Evolutionary conservation across 805 yeast genomes (phyloP).

Genomic region (Schizosaccharomyces octosporus): DNA sequence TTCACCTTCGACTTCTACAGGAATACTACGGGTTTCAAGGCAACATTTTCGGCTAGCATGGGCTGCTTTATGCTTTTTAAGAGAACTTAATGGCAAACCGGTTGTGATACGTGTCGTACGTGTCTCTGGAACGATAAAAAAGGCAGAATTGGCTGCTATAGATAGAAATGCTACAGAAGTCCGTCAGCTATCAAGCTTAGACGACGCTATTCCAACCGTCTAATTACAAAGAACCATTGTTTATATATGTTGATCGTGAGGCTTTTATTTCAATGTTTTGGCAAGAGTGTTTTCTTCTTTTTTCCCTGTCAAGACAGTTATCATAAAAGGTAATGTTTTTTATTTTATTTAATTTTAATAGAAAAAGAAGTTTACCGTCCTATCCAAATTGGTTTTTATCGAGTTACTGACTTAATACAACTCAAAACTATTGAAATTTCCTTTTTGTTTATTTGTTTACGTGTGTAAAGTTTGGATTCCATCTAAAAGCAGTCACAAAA

Average conservation of each 20-base stretch:
- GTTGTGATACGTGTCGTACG: slow-evolving; percentile 38
- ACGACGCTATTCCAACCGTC: background rate
- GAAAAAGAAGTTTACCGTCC: no score
- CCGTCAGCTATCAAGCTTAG: background rate
- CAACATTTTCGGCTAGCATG: slow-evolving; percentile 36
- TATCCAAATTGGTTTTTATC: no score
- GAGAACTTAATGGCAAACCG: slow-evolving; percentile 22
- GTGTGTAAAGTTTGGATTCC: no score
- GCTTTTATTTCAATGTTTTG: no score
- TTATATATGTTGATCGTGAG: background rate
- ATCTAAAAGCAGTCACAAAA: no score
- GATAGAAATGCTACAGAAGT: background rate
- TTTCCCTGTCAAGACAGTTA: no score
- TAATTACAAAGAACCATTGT: background rate
- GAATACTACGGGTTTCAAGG: slow-evolving; percentile 55
- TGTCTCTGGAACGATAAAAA: slow-evolving; percentile 63
- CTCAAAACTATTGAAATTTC: no score
- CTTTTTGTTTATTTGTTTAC: no score
- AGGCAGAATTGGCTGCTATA: slow-evolving; percentile 16
- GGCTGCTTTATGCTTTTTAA: slow-evolving; percentile 30
- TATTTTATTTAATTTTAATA: no score
- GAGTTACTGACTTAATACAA: no score
- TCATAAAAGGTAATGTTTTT: no score
- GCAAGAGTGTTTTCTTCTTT: no score
- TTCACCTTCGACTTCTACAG: slow-evolving; percentile 57